These are phyloP conservation scores for Erythrophleum ivorense DNA, from an alignment of 331 rosid species.

Conservation along the genomic window DNA sequence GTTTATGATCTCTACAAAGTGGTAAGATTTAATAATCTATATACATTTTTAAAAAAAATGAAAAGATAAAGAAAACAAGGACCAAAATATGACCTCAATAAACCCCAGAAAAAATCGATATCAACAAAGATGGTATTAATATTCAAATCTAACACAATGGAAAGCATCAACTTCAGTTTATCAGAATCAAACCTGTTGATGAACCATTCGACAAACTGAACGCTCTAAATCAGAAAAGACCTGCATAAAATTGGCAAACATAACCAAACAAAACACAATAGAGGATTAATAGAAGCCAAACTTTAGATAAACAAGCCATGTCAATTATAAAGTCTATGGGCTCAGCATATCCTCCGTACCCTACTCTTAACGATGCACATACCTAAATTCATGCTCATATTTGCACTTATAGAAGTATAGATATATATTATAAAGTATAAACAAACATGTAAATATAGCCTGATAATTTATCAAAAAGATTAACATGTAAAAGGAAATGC, in stretches of 20 bases:
- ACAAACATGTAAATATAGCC: slow-evolving; percentile 21
- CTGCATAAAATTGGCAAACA: slow-evolving; percentile 54
- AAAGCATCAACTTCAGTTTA: slow-evolving; percentile 35
- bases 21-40: not conserved
- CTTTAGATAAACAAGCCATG: slow-evolving; percentile 35
- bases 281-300: slow-evolving; percentile 22
- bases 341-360: slow-evolving; percentile 25
- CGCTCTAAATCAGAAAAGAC: slow-evolving; percentile 97
- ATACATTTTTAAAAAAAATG: not conserved
- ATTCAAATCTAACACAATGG: slow-evolving; percentile 3
- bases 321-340: slow-evolving; percentile 34
- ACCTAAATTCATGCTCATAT: slow-evolving; percentile 25
- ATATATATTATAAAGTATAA: not conserved
- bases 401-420: slow-evolving; percentile 10
- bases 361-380: not conserved
- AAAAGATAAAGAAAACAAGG: not conserved
- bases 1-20: not conserved
- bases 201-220: slow-evolving; percentile 96
- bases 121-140: not conserved
- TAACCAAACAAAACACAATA: slow-evolving; percentile 20
- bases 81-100: not conserved
- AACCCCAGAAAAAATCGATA: not conserved
- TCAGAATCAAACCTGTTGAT: slow-evolving; percentile 74
- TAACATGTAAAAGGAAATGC: slow-evolving; percentile 18
- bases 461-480: slow-evolving; percentile 20